phyloP scores from a whole-genome alignment of 2,329 filamentous ascomycete genomes.

The Aspergillus costaricaensis region DNA sequence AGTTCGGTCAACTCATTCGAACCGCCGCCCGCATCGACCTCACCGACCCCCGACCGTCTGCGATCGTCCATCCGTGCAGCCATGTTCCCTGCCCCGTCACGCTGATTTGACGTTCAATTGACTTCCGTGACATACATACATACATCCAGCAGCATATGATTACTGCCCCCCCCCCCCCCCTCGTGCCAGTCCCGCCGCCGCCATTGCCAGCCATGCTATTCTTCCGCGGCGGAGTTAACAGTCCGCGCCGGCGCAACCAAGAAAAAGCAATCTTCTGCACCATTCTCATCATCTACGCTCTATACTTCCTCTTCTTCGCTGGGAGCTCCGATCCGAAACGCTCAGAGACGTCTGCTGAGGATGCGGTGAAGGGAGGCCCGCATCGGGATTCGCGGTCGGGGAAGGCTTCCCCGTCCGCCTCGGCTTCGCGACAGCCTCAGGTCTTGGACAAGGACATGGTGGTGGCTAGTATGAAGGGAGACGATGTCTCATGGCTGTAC shows the following conservation, averaged over 20 bases:
- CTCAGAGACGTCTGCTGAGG: constrained; percentile 11
- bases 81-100: constrained; percentile 5
- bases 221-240: constrained; percentile 35
- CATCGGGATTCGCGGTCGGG: constrained; percentile 20
- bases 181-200: background rate
- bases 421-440: constrained; percentile 14
- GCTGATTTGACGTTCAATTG: constrained; percentile 2
- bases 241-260: constrained; percentile 37
- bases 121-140: background rate
- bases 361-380: constrained; percentile 14
- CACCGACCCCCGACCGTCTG: constrained; percentile 4
- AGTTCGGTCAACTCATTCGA: background rate
- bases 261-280: constrained; percentile 38
- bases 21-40: background rate
- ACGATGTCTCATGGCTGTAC: constrained; percentile 44
- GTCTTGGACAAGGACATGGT: constrained; percentile 36
- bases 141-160: background rate
- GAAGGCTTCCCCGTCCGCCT: constrained; percentile 18
- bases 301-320: constrained; percentile 39
- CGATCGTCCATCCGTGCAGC: constrained; percentile 7
- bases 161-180: background rate
- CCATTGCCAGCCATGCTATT: constrained; percentile 32
- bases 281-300: constrained; percentile 34
- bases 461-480: constrained; percentile 42
- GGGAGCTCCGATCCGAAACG: constrained; percentile 17